Evolutionary conservation across 129 eudicot species (phyloP), one percentile per base, ranked within the genome.

Genomic region (Lactuca sativa): DNA sequence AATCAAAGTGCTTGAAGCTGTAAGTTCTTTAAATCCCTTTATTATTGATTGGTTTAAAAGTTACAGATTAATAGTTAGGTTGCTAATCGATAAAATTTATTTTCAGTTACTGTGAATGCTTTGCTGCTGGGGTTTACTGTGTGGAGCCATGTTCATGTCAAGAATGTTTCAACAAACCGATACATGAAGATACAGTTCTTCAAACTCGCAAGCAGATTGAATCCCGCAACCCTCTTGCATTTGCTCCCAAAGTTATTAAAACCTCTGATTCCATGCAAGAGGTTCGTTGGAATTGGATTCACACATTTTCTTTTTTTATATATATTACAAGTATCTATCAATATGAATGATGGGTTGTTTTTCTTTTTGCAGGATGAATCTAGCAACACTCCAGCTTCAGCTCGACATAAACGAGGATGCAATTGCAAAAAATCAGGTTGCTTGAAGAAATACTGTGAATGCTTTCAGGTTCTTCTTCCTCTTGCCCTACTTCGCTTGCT

Each of bases 231-330:
- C 97, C 99, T 7, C 97, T 93, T 82, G 99, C 99, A 40, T 93
- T 93, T 87, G 99, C 97, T 74, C 99, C 99, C 44, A 93, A 93
- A 90, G 99, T 93, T 65, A 93, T 93, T n/a, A 80, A 96, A 62
- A 82, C 82, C 37, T 67, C 97, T 0, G 95, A 93, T 74, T 73
- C 90, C 15, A 18, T 69, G 21, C 74, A 86, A 71, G 99, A 86
- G 81, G 71, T 72, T 61, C 62, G 52, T 36, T 36, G 2, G 38
- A 4, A 47, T 6, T 43, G 30, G 82, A 82, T 84, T 85, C 72
- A 71, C 83, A 56, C 57, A 36, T 9, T 71, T 15, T 0, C 1
- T 21, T 21, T 0, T 21, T 21, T 21, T 0, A 0, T 21, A 21
- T 21, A 21, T 21, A 21, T 21, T n/a, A n/a, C n/a, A n/a, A 21